Base-by-base conservation (phyloP, 2,329 filamentous ascomycete genomes). In the Diaporthe sp. region DNA sequence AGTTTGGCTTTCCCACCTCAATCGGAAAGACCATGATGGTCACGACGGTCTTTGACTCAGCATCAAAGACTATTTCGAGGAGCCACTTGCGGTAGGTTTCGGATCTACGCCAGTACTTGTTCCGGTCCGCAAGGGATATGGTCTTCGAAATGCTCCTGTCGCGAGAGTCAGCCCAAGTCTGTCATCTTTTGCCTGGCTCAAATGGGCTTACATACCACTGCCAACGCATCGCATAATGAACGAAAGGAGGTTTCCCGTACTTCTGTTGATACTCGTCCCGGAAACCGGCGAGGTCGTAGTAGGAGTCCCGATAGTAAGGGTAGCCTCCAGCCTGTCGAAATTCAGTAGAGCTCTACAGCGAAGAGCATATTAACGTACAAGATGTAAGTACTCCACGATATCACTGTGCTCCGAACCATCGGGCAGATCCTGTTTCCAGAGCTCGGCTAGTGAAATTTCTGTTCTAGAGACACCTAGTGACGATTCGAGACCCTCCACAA, bases 21-120 rank as follows among this genome's bases (percentile, higher is more conserved):
- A 62, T 62, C 10, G 60, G 60, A 25, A 62, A 46, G n/a, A 62
- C n/a, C 60, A 62, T 62, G 39, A 62, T 13, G 8, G 60, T 44
- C 7, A 62, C 39, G 7, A n/a, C 22, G 13, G 3, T 62, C 25
- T 8, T 62, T 9, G 60, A 44, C 9, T 62, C n/a, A 19, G 39
- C 9, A 28, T 62, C 39, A 31, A 62, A 62, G 25, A 62, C 60
- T 17, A 25, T n/a, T 13, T 62, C 13, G 1, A 62, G n/a, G 3
- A 46, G 60, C 60, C 60, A 62, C 7, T 62, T 44, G n/a, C 60
- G 60, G 17, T 62, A 62, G n/a, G 46, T 46, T 8, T 46, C 39
- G 7, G 60, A 65, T 6, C 60, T 42, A 65, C 60, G 60, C 60
- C 60, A 65, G 39, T 46, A 46, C 25, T 31, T 17, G 25, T 65